A percentile compares a stretch with the other conserved stretches of the same genome.
phyloP scores from a whole-genome alignment of 805 yeast species.

The Vanderwaltozyma verrucispora region DNA sequence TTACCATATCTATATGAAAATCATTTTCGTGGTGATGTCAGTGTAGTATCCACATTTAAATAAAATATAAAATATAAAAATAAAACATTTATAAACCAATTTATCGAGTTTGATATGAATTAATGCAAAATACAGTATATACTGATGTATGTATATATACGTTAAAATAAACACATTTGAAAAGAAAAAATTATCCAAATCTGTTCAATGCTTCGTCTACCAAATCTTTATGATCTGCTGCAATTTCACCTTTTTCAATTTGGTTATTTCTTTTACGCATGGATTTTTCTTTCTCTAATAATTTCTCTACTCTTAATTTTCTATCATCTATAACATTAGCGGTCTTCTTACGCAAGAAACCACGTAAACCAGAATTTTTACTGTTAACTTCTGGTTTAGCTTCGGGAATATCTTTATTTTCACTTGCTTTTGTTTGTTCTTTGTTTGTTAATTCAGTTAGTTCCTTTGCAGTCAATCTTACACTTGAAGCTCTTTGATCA shows the following conservation, averaged over 20 bases:
- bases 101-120: neutral
- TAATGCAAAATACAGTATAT: neutral
- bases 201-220: slow-evolving; percentile 34
- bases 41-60: too few relatives aligned
- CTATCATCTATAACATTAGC: slow-evolving; percentile 82
- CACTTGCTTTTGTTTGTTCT: slow-evolving; percentile 27
- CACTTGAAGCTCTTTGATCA: slow-evolving; percentile 52
- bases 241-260: slow-evolving; percentile 39
- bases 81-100: neutral
- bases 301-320: slow-evolving; percentile 62
- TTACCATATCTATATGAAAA: too few relatives aligned
- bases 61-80: neutral
- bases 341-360: slow-evolving; percentile 71
- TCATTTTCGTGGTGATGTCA: too few relatives aligned
- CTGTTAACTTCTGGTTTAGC: slow-evolving; percentile 63
- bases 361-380: slow-evolving; percentile 75
- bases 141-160: neutral
- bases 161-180: neutral
- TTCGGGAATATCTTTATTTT: slow-evolving; percentile 41
- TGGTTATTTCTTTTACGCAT: slow-evolving; percentile 44
- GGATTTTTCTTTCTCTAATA: slow-evolving; percentile 63
- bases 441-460: slow-evolving; percentile 34
- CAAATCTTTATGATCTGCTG: slow-evolving; percentile 38
- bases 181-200: slow-evolving; percentile 17
- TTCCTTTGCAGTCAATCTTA: slow-evolving; percentile 56